Conservation (phyloP, 176 grass and related monocot genomes). For the Phoenix dactylifera region DNA sequence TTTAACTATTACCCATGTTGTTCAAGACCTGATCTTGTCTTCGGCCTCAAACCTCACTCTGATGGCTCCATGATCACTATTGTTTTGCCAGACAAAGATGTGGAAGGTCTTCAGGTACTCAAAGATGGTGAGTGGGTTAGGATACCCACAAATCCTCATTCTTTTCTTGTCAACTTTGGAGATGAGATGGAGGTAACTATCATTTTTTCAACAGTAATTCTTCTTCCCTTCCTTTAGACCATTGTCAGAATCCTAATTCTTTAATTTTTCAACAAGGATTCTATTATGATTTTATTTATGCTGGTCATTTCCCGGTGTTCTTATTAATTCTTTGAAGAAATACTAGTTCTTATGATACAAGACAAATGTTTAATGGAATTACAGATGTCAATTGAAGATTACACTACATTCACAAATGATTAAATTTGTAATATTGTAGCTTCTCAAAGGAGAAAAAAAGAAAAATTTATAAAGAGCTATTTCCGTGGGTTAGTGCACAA, state of each 20-base stretch:
- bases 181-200: slow-evolving; percentile 39
- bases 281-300: no score
- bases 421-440: no score
- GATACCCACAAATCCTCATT: slow-evolving; percentile 27
- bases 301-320: no score
- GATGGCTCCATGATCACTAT: slow-evolving; percentile 22
- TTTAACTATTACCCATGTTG: slow-evolving; percentile 49
- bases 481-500: no score
- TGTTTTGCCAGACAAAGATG: slow-evolving; percentile 30
- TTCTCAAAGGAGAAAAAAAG: no score
- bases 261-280: slow-evolving; percentile 11
- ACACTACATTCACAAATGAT: no score
- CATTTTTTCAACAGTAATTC: background rate
- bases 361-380: no score
- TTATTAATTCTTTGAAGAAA: no score
- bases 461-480: no score
- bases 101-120: slow-evolving; percentile 35
- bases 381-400: no score
- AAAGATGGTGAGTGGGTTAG: slow-evolving; percentile 27
- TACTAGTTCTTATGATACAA: no score
- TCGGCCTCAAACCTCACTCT: slow-evolving; percentile 46
- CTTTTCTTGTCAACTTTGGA: slow-evolving; percentile 31
- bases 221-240: background rate
- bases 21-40: slow-evolving; percentile 28
- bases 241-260: background rate